These are phyloP conservation scores for Adansonia rubrostipa DNA, from an alignment of 441 rosid species.

Conservation along the genomic window DNA sequence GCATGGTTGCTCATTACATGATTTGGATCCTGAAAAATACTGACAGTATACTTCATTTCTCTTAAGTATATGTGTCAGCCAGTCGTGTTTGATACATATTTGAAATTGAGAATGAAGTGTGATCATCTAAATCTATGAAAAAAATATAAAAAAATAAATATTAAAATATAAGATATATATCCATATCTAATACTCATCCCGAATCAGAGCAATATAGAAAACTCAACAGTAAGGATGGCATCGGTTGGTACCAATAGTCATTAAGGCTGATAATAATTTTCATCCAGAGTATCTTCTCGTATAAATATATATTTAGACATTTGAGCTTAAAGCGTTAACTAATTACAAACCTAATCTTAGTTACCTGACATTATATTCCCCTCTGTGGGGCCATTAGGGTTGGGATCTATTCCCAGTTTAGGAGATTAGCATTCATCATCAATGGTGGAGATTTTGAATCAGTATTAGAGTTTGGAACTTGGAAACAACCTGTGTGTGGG, in stretches of 20 bases:
- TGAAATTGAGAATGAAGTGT: too few species aligned
- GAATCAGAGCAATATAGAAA: too few species aligned
- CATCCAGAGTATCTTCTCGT: slow-evolving; percentile 11
- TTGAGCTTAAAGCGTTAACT: not conserved
- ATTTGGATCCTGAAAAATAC: too few species aligned
- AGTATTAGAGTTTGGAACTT: slow-evolving; percentile 15
- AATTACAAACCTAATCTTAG: not conserved
- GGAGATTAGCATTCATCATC: not conserved
- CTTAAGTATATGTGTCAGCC: too few species aligned
- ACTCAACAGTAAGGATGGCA: slow-evolving; percentile 12
- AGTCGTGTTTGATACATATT: too few species aligned
- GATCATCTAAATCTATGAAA: too few species aligned
- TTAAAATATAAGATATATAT: too few species aligned
- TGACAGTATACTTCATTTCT: too few species aligned
- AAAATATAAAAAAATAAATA: too few species aligned
- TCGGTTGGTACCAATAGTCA: slow-evolving; percentile 13
- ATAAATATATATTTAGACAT: slow-evolving; percentile 22
- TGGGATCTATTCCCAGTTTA: not conserved
- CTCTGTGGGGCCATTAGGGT: not conserved
- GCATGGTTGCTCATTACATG: too few species aligned
- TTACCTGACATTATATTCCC: not conserved
- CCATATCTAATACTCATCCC: too few species aligned
- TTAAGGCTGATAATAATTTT: slow-evolving; percentile 8
- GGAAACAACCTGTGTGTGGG: slow-evolving; percentile 1
- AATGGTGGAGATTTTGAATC: not conserved